phyloP scores from a whole-genome alignment of 2,329 filamentous ascomycete species.

The Daldinia eschscholtzii region DNA sequence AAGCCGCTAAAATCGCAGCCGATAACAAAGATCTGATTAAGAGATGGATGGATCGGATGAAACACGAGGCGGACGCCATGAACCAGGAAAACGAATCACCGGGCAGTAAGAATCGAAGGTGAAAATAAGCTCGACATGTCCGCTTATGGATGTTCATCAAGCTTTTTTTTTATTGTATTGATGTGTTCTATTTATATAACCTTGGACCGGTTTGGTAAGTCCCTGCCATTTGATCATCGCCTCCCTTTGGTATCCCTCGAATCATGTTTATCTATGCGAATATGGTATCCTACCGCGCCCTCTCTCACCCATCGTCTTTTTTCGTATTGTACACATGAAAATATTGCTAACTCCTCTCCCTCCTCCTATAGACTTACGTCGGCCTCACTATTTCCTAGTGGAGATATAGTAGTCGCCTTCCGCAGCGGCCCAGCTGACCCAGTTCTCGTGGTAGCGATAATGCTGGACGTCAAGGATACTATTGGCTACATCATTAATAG shows the following conservation, averaged over 20 bases:
- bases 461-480: slow-evolving; percentile 84
- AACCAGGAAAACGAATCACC: slow-evolving; percentile 73
- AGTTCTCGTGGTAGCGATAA: slow-evolving; percentile 71
- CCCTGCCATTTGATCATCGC: slow-evolving; percentile 18
- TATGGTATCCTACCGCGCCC: slow-evolving; percentile 40
- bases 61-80: slow-evolving; percentile 87
- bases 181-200: slow-evolving; percentile 44
- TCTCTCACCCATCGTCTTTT: slow-evolving; percentile 31
- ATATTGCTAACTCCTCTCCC: slow-evolving; percentile 32
- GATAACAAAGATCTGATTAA: slow-evolving; percentile 93
- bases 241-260: slow-evolving; percentile 41
- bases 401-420: slow-evolving; percentile 91
- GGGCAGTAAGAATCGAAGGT: slow-evolving; percentile 46
- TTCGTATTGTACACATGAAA: slow-evolving; percentile 29
- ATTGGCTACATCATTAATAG: slow-evolving; percentile 78
- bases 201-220: slow-evolving; percentile 49
- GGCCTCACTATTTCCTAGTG: slow-evolving; percentile 71
- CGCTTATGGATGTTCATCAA: slow-evolving; percentile 11
- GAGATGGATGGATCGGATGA: slow-evolving; percentile 91
- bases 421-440: slow-evolving; percentile 92
- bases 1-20: slow-evolving; percentile 75
- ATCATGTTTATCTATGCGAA: slow-evolving; percentile 40
- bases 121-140: background rate
- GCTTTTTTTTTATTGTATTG: slow-evolving; percentile 38
- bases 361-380: slow-evolving; percentile 6